These are phyloP conservation scores for Tieghemostelium lacteum DNA, from an alignment of 78 protist species.

Conservation along the genomic window DNA sequence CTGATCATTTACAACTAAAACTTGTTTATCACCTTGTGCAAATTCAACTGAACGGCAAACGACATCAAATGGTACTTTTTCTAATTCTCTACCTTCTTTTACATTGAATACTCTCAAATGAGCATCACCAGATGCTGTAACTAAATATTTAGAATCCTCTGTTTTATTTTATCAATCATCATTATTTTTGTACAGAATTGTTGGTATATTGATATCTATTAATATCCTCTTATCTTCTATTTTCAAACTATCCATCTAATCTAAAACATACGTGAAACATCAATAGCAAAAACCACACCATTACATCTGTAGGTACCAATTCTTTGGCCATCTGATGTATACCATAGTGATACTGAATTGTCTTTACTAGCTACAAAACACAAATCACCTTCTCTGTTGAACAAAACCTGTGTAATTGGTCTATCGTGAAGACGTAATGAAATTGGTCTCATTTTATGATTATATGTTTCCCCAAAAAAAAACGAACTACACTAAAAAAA, in stretches of 20 bases:
- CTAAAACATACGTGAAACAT: conserved; percentile 78
- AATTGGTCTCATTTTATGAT: conserved; percentile 95
- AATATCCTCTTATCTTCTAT: neutral
- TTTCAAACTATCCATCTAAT: too few species aligned
- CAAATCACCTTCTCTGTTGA: conserved; percentile 97
- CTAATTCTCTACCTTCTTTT: conserved; percentile 84
- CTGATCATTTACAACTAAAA: conserved; percentile 74
- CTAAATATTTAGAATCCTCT: conserved; percentile 65
- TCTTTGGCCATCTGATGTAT: conserved; percentile 91
- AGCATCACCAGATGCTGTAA: conserved; percentile 89
- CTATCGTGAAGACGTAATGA: conserved; percentile 93
- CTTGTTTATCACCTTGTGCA: conserved; percentile 77
- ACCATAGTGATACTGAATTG: conserved; percentile 83
- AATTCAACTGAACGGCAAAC: conserved; percentile 77
- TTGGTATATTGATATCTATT: neutral
- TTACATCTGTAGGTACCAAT: conserved; percentile 92
- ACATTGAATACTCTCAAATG: conserved; percentile 90
- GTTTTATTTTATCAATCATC: neutral
- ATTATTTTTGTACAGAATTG: neutral
- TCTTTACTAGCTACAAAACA: conserved; percentile 93
- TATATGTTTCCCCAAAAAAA: too few species aligned
- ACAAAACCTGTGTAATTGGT: conserved; percentile 91
- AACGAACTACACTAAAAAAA: too few species aligned
- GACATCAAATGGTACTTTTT: conserved; percentile 21
- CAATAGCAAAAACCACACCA: conserved; percentile 91